These are phyloP conservation scores for Pythium periplocum DNA, from an alignment of 352 stramenopile species.

Conservation along the genomic window DNA sequence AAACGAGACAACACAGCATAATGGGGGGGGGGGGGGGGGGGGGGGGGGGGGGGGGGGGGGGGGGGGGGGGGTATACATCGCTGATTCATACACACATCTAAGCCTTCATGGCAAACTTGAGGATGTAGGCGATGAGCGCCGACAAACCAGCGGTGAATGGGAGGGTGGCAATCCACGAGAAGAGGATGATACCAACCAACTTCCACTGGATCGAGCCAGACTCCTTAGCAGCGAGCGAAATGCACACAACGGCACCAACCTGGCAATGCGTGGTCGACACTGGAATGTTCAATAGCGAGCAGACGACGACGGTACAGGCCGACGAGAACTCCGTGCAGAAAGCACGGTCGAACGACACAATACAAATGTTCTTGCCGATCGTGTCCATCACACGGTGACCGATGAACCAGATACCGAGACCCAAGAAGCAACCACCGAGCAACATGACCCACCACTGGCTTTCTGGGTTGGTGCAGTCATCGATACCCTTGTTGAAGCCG, in stretches of 20 bases:
- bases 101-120: conserved; percentile 11
- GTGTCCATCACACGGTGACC: conserved; percentile 72
- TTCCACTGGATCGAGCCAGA: conserved; percentile 22
- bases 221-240: conserved; percentile 24
- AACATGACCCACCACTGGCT: conserved; percentile 59
- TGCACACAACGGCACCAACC: conserved; percentile 46
- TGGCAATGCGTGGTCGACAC: conserved; percentile 67
- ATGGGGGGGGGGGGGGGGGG: too few species aligned
- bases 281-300: conserved; percentile 33
- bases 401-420: conserved; percentile 39
- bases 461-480: conserved; percentile 13
- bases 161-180: conserved; percentile 28
- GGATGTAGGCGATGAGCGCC: conserved; percentile 11
- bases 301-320: conserved; percentile 51
- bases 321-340: conserved; percentile 22
- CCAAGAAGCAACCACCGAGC: conserved; percentile 39
- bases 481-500: conserved; percentile 43
- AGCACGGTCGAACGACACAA: conserved; percentile 56
- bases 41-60: too few species aligned
- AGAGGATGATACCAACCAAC: conserved; percentile 15
- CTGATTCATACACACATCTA: not conserved
- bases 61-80: too few species aligned
- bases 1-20: too few species aligned
- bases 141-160: conserved; percentile 16
- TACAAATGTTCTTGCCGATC: conserved; percentile 34